A percentile compares a stretch with the other conserved stretches of the same genome.
These are phyloP conservation scores for Aspergillus leporis DNA, from an alignment of 495 filamentous ascomycete species.

Conservation along the genomic window DNA sequence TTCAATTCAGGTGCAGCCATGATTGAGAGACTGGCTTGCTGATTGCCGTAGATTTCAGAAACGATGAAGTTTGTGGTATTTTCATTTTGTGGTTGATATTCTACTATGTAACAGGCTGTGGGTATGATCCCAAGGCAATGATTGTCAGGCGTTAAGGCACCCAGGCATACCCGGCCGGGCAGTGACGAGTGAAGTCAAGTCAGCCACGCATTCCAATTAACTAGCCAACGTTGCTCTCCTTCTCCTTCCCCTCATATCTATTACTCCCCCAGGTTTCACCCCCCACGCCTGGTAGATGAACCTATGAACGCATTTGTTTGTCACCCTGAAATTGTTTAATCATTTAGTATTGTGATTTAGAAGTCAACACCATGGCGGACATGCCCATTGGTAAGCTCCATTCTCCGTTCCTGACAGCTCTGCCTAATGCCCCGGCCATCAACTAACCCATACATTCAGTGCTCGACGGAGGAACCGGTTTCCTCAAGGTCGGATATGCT, in stretches of 20 bases:
- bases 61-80: too few species aligned
- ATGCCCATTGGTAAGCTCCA: constrained; percentile 65
- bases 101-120: too few species aligned
- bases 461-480: constrained; percentile 99
- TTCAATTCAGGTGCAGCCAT: too few species aligned
- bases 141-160: constrained; percentile 8
- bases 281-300: constrained; percentile 15
- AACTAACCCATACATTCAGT: constrained; percentile 56
- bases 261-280: neutral
- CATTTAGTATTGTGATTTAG: neutral
- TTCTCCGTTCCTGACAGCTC: constrained; percentile 14
- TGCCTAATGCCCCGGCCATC: constrained; percentile 10
- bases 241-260: constrained; percentile 18
- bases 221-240: constrained; percentile 3
- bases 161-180: constrained; percentile 5
- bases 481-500: constrained; percentile 99
- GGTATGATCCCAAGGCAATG: neutral
- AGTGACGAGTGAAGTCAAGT: constrained; percentile 3
- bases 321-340: constrained; percentile 24
- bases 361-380: constrained; percentile 59
- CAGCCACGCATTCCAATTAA: constrained; percentile 11
- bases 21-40: too few species aligned
- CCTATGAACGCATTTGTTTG: constrained; percentile 23
- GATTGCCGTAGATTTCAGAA: too few species aligned
- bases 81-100: too few species aligned